phyloP scores from a whole-genome alignment of 2,329 filamentous ascomycete species.

The Trichoderma sp. region DNA sequence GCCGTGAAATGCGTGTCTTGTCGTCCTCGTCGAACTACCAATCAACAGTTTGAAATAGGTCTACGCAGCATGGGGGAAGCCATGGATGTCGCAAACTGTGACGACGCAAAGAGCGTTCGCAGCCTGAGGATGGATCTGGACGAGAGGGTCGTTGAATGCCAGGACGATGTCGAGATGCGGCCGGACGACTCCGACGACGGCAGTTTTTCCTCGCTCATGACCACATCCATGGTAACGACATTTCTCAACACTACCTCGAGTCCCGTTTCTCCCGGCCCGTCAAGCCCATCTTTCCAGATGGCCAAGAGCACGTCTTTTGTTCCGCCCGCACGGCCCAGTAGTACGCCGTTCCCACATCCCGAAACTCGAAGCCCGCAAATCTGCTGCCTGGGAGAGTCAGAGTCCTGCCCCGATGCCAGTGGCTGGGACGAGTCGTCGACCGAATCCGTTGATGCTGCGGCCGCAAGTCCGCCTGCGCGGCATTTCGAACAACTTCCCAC shows the following conservation, averaged over 20 bases:
- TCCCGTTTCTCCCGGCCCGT: constrained; percentile 53
- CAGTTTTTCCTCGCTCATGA: constrained; percentile 38
- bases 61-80: constrained; percentile 14
- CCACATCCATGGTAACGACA: constrained; percentile 36
- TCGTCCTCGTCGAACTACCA: not conserved
- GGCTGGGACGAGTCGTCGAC: constrained; percentile 17
- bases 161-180: constrained; percentile 5
- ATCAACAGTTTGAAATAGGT: not conserved
- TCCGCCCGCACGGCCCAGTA: constrained; percentile 49
- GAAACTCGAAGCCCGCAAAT: constrained; percentile 42
- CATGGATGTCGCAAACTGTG: constrained; percentile 5
- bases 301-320: constrained; percentile 39
- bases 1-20: constrained; percentile 17
- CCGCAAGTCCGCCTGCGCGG: constrained; percentile 25
- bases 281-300: constrained; percentile 50
- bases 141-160: constrained; percentile 7
- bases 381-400: constrained; percentile 29
- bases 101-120: constrained; percentile 3
- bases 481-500: constrained; percentile 56
- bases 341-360: constrained; percentile 57
- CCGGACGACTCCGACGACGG: constrained; percentile 27
- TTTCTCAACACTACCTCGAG: constrained; percentile 47
- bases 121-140: constrained; percentile 13
- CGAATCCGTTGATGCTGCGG: constrained; percentile 18
- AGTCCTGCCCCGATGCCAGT: constrained; percentile 23